Evolutionary conservation across 139 green algal species (phyloP).

Genomic region (Monoraphidium neglectum): DNA sequence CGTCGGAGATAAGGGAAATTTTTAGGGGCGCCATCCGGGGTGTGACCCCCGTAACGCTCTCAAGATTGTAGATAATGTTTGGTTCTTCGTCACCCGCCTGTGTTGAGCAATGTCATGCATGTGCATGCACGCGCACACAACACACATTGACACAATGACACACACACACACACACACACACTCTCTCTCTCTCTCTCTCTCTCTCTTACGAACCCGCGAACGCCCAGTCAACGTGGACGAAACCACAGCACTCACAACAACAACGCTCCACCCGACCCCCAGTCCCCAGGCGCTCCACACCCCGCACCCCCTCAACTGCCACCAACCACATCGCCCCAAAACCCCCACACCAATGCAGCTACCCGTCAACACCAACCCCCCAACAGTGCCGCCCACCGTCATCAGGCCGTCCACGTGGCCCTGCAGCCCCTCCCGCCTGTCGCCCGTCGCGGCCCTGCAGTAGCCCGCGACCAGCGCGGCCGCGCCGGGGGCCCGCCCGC

Average conservation of each 20-base stretch:
- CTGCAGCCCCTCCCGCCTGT: slow-evolving; percentile 42
- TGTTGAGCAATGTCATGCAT: too few relatives aligned
- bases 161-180: background rate
- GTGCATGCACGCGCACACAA: background rate
- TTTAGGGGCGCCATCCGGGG: background rate
- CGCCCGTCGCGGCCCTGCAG: slow-evolving; percentile 12
- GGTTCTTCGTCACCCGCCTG: background rate
- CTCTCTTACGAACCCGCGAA: too few relatives aligned
- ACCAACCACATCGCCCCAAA: too few relatives aligned
- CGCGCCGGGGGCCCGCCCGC: slow-evolving; percentile 45
- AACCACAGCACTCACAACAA: too few relatives aligned
- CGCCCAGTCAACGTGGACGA: too few relatives aligned
- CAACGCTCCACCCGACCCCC: too few relatives aligned
- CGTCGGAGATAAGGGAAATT: slow-evolving; percentile 29
- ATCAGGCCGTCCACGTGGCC: slow-evolving; percentile 72
- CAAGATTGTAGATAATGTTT: background rate
- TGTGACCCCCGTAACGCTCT: background rate
- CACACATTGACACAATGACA: background rate
- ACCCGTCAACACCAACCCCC: background rate
- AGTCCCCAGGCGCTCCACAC: too few relatives aligned
- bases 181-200: too few relatives aligned
- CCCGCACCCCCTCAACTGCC: too few relatives aligned
- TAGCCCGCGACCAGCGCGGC: slow-evolving; percentile 50
- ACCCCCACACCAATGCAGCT: too few relatives aligned
- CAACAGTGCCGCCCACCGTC: slow-evolving; percentile 50